Conservation (phyloP, 129 eudicot genomes). For the Erigeron canadensis region DNA sequence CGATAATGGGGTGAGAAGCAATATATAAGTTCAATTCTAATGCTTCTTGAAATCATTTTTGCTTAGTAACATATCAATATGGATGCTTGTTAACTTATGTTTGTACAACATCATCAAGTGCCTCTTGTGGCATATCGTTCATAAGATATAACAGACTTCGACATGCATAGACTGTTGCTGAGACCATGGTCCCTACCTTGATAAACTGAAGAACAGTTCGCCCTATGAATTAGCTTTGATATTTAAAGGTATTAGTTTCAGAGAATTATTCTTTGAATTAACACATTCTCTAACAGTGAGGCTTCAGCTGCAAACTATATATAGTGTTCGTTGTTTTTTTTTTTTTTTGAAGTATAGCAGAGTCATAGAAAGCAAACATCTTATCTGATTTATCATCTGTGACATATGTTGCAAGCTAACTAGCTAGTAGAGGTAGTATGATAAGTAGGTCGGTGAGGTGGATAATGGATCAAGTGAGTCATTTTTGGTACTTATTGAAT, state of each 20-base stretch:
- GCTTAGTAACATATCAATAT: slow-evolving; percentile 10
- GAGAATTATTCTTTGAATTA: no score
- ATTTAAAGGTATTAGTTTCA: no score
- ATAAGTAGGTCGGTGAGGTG: no score
- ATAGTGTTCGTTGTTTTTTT: background rate
- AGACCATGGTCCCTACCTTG: slow-evolving; percentile 80
- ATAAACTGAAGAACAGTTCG: slow-evolving; percentile 55
- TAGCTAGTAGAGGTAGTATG: no score
- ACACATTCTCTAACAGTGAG: background rate
- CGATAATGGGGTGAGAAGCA: slow-evolving; percentile 80
- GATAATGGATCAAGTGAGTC: no score
- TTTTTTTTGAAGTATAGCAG: no score
- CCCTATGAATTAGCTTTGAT: background rate
- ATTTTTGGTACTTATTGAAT: no score
- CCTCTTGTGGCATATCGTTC: slow-evolving; percentile 78
- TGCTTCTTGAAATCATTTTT: slow-evolving; percentile 1
- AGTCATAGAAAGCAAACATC: no score
- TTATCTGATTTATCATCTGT: no score
- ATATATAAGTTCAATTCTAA: background rate
- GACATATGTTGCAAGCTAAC: no score
- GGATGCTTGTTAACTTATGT: slow-evolving; percentile 55
- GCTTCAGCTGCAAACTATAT: background rate
- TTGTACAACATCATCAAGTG: slow-evolving; percentile 82
- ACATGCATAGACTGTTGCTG: slow-evolving; percentile 83
- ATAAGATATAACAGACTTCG: slow-evolving; percentile 75